Conservation (phyloP, 2,329 filamentous ascomycete species). For the Aspergillus sp. region DNA sequence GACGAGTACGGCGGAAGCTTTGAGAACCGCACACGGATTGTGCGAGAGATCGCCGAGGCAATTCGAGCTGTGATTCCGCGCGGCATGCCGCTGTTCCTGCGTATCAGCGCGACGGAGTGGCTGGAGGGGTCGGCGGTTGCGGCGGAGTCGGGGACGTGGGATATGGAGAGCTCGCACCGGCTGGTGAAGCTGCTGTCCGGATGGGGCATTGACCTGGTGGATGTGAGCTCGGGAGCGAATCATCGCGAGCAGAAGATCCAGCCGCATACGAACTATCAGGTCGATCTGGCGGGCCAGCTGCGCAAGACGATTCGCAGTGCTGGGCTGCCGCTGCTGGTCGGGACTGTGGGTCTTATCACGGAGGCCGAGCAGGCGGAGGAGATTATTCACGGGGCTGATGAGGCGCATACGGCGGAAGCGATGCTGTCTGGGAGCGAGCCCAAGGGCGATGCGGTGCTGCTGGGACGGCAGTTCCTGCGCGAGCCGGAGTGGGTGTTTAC, state of each 20-base stretch:
- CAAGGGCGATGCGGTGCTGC: conserved; percentile 48
- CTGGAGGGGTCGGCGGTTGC: conserved; percentile 49
- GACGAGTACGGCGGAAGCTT: conserved; percentile 51
- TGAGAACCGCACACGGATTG: conserved; percentile 64
- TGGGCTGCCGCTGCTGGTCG: conserved; percentile 45
- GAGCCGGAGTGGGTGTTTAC: conserved; percentile 55
- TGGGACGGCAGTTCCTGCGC: conserved; percentile 54
- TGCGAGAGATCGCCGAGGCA: conserved; percentile 62
- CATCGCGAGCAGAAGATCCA: conserved; percentile 45
- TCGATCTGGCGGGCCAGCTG: conserved; percentile 47
- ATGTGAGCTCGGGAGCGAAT: conserved; percentile 47
- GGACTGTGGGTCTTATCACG: conserved; percentile 54
- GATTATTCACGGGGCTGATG: conserved; percentile 41
- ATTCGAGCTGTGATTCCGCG: conserved; percentile 61
- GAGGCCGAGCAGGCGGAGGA: conserved; percentile 50
- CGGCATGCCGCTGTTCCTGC: conserved; percentile 66
- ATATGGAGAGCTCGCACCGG: conserved; percentile 36
- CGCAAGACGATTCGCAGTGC: conserved; percentile 36
- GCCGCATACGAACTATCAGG: conserved; percentile 49
- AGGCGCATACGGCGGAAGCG: conserved; percentile 23
- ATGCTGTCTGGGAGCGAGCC: conserved; percentile 27
- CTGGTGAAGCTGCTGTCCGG: conserved; percentile 41
- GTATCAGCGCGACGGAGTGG: conserved; percentile 72
- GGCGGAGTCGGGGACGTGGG: conserved; percentile 34
- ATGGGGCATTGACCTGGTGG: conserved; percentile 44